Evolutionary conservation across 805 yeast genomes (phyloP).

Genomic region (Lachancea lanzarotensis): DNA sequence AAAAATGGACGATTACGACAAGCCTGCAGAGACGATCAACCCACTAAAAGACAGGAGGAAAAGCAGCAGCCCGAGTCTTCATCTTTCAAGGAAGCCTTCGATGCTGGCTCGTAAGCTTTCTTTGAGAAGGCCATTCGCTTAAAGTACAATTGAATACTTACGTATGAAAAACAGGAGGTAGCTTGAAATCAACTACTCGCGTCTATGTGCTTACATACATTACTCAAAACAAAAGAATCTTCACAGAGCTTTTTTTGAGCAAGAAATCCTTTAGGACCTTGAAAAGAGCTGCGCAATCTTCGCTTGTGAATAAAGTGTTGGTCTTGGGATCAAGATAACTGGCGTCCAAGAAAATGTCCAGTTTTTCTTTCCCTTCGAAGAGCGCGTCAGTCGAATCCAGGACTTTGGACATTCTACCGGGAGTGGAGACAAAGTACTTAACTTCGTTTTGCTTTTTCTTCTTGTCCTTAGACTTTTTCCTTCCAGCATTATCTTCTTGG

Average conservation of each 20-base stretch:
- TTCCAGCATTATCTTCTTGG: not conserved
- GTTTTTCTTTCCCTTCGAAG: constrained; percentile 31
- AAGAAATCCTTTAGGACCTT: constrained; percentile 23
- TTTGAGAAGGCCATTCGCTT: constrained; percentile 24
- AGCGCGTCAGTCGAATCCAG: constrained; percentile 22
- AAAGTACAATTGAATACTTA: not conserved
- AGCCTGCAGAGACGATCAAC: constrained; percentile 34
- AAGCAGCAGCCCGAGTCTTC: constrained; percentile 28
- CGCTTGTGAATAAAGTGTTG: constrained; percentile 25
- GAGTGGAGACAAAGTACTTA: constrained; percentile 28
- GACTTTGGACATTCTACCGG: constrained; percentile 28
- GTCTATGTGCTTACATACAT: not conserved
- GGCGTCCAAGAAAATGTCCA: constrained; percentile 32
- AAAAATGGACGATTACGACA: constrained; percentile 36
- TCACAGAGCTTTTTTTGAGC: constrained; percentile 31
- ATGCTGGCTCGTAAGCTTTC: constrained; percentile 32
- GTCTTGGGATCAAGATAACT: constrained; percentile 29
- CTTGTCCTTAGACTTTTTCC: constrained; percentile 12
- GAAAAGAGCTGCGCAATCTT: constrained; percentile 22
- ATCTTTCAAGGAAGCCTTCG: constrained; percentile 32
- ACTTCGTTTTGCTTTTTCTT: constrained; percentile 9
- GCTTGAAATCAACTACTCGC: not conserved
- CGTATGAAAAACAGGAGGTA: not conserved
- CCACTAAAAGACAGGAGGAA: constrained; percentile 31
- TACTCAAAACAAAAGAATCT: constrained; percentile 24